phyloP scores from a whole-genome alignment of 1,284 basidiomycete species.

The Tetrapyrgos nigripes region DNA sequence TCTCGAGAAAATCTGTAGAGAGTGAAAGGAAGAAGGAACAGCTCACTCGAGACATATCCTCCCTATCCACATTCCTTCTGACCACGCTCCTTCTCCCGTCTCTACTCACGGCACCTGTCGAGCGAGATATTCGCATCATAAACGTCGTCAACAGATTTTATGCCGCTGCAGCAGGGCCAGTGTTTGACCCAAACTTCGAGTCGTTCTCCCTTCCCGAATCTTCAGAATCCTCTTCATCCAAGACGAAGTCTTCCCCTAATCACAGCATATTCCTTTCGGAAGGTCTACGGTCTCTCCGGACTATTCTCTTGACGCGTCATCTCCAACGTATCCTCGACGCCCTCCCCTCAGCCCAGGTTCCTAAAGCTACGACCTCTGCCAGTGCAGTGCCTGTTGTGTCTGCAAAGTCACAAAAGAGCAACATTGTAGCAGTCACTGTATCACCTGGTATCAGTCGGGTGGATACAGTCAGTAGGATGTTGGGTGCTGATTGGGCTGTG shows the following conservation, averaged over 20 bases:
- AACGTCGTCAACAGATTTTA: conserved; percentile 86
- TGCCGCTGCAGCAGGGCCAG: conserved; percentile 60
- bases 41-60: conserved; percentile 27
- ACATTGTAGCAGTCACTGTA: conserved; percentile 74
- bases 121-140: conserved; percentile 85
- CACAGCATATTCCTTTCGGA: conserved; percentile 56
- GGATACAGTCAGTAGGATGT: conserved; percentile 65
- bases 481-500: conserved; percentile 52
- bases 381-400: conserved; percentile 54
- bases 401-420: conserved; percentile 61
- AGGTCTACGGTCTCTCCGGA: conserved; percentile 69
- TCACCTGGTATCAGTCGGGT: conserved; percentile 75
- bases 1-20: conserved; percentile 27
- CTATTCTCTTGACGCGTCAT: conserved; percentile 69
- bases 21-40: conserved; percentile 48
- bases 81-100: conserved; percentile 79
- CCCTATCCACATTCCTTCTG: conserved; percentile 79
- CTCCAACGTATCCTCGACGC: conserved; percentile 82
- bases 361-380: conserved; percentile 51
- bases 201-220: conserved; percentile 25
- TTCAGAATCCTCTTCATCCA: conserved; percentile 1
- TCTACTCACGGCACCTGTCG: conserved; percentile 78
- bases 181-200: conserved; percentile 39
- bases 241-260: conserved; percentile 29
- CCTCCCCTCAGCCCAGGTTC: conserved; percentile 65